Evolutionary conservation across 1,284 basidiomycete species (phyloP).

Genomic region (Xerocomus cyaneibrunnescens): DNA sequence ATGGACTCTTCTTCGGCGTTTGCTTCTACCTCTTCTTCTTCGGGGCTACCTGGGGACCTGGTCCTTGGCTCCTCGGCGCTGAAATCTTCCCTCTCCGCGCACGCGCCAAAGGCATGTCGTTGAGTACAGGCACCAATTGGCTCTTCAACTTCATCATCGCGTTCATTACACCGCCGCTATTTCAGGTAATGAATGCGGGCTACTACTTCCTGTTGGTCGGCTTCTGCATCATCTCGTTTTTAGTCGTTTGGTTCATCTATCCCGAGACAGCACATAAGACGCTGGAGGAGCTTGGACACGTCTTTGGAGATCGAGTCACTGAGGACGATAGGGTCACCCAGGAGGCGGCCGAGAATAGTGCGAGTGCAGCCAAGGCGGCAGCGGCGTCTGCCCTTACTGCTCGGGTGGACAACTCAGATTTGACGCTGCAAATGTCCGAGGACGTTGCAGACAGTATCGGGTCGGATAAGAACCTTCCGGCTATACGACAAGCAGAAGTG

Average conservation of each 20-base stretch:
- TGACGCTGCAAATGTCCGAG: slow-evolving; percentile 26
- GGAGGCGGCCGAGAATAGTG: slow-evolving; percentile 17
- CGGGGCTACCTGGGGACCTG: slow-evolving; percentile 63
- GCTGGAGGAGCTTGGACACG: slow-evolving; percentile 50
- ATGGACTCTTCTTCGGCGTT: slow-evolving; percentile 46
- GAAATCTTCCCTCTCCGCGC: slow-evolving; percentile 70
- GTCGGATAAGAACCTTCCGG: slow-evolving; percentile 20
- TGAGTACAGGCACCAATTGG: slow-evolving; percentile 61
- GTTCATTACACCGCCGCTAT: slow-evolving; percentile 53
- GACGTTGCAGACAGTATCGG: slow-evolving; percentile 11
- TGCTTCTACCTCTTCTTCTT: slow-evolving; percentile 47
- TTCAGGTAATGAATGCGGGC: slow-evolving; percentile 42
- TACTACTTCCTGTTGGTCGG: slow-evolving; percentile 53
- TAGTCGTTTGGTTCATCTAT: slow-evolving; percentile 48
- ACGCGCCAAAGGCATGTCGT: slow-evolving; percentile 64
- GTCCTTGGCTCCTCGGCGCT: slow-evolving; percentile 57
- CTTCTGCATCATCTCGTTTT: slow-evolving; percentile 44
- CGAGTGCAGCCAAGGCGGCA: slow-evolving; percentile 8
- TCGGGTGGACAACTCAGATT: slow-evolving; percentile 24
- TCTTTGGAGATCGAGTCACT: slow-evolving; percentile 44
- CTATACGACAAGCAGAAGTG: slow-evolving; percentile 20
- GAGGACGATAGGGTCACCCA: slow-evolving; percentile 28
- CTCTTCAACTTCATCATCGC: slow-evolving; percentile 55
- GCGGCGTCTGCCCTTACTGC: slow-evolving; percentile 15
- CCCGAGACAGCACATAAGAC: slow-evolving; percentile 46